Base-by-base conservation (phyloP, 2,329 filamentous ascomycete species). In the Pezicula rhizophila region DNA sequence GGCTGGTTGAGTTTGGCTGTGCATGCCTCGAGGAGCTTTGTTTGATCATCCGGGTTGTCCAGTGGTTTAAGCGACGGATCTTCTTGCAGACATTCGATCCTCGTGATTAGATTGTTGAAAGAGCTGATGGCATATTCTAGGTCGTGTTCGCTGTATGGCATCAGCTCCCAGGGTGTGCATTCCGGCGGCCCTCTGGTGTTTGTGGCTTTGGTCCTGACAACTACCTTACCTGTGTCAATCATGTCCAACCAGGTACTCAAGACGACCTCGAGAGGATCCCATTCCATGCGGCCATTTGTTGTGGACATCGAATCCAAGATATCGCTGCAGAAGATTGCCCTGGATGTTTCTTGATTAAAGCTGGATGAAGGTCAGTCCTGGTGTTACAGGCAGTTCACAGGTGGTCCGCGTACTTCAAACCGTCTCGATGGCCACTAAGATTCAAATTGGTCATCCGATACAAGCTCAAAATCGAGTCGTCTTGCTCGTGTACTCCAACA, bases 251-350 rank as follows among this genome's bases (percentile, higher is more conserved):
- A 59, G 4, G 44, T 37, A 28, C 33, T 48, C 10, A 59, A 46
- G 20, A 59, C 47, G 12, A 52, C 47, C 40, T 59, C 55, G n/a
- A 59, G 51, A 14, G 53, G 57, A 47, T 57, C 25, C 53, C 57
- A 59, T 11, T 48, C 37, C 34, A 46, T 51, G 18, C 51, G 53
- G 39, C 49, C 52, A 41, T 57, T 57, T 18, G 39, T 47, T 37
- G 48, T 50, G 20, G 45, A 31, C 28, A 31, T 31, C 28, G 28
- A 10, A 10, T 31, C 28, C 28, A 31, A 12, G 28, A 31, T 31
- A 34, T 49, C 42, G 31, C 47, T 46, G 12, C 50, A 47, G 46
- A 56, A 54, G 38, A 56, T 54, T 39, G 53, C 53, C 25, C 41
- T 34, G 11, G 42, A 48, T 15, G 34, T 45, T 25, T 47, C 46